Conservation (phyloP, 1,139 yeast species). For the Kodamaea alishanica region DNA sequence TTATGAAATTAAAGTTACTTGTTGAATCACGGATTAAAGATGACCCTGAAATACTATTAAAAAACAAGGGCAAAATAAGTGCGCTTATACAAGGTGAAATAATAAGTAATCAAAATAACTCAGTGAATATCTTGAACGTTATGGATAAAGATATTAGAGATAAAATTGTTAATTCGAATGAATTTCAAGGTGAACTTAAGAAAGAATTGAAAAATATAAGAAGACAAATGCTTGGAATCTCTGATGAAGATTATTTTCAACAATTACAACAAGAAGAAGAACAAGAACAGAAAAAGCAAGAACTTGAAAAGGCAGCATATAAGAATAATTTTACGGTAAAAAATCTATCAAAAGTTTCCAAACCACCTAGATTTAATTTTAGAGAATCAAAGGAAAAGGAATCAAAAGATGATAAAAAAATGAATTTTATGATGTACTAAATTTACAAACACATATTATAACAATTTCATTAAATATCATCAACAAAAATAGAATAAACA, state of each 20-base stretch:
- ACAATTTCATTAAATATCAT: no score
- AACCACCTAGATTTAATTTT: conserved; percentile 33
- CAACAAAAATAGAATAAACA: no score
- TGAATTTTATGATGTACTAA: conserved; percentile 15
- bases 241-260: conserved; percentile 39
- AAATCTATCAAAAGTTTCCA: conserved; percentile 20
- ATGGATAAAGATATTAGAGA: conserved; percentile 48
- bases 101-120: conserved; percentile 20
- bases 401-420: conserved; percentile 10
- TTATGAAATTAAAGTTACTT: conserved; percentile 40
- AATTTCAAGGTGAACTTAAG: conserved; percentile 33
- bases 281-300: conserved; percentile 7
- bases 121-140: conserved; percentile 26
- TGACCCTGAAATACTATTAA: conserved; percentile 47
- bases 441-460: no score
- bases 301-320: conserved; percentile 15
- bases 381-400: conserved; percentile 9
- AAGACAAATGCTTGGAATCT: conserved; percentile 32
- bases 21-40: conserved; percentile 46
- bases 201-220: conserved; percentile 35
- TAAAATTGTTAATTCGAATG: conserved; percentile 43
- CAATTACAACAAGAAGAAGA: conserved; percentile 21
- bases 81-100: conserved; percentile 53
- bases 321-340: conserved; percentile 30
- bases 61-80: conserved; percentile 50